Percentiles rank a stretch among this genome's conserved stretches.
These are phyloP conservation scores for Phytophthora macrochlamydospora DNA, from an alignment of 352 stramenopile genomes.

Conservation along the genomic window DNA sequence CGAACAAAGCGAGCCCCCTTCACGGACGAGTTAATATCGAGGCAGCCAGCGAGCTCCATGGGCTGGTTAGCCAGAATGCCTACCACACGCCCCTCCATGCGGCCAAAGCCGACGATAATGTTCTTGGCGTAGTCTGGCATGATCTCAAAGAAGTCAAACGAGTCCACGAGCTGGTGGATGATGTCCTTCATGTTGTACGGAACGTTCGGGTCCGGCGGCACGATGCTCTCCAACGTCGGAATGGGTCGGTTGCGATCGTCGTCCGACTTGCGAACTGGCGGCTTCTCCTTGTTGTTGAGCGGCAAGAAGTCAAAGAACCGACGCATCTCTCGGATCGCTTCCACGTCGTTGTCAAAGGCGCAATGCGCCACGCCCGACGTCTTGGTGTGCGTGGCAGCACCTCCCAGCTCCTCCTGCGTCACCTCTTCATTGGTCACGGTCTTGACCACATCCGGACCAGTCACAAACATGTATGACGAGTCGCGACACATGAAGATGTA, in stretches of 20 bases:
- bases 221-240: slow-evolving; percentile 91
- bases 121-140: slow-evolving; percentile 98
- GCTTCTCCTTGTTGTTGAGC: slow-evolving; percentile 91
- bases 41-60: slow-evolving; percentile 95
- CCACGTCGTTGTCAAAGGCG: slow-evolving; percentile 97
- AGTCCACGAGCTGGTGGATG: slow-evolving; percentile 95
- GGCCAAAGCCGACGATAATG: slow-evolving; percentile 96
- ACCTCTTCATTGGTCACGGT: slow-evolving; percentile 98
- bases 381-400: slow-evolving; percentile 94
- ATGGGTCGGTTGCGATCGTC: slow-evolving; percentile 90
- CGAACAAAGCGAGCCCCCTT: slow-evolving; percentile 98
- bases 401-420: slow-evolving; percentile 95
- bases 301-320: slow-evolving; percentile 97
- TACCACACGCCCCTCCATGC: slow-evolving; percentile 96
- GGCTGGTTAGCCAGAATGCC: slow-evolving; percentile 99
- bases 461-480: slow-evolving; percentile 99
- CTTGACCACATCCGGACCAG: slow-evolving; percentile 98
- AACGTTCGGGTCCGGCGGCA: slow-evolving; percentile 97
- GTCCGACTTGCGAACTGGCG: slow-evolving; percentile 73
- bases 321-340: slow-evolving; percentile 93
- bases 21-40: slow-evolving; percentile 97
- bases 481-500: slow-evolving; percentile 99
- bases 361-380: slow-evolving; percentile 95
- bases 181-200: slow-evolving; percentile 99
- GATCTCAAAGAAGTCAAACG: slow-evolving; percentile 97